These are phyloP conservation scores for Puccinellia tenuiflora DNA, from an alignment of 176 grass and related monocot species.

Conservation along the genomic window DNA sequence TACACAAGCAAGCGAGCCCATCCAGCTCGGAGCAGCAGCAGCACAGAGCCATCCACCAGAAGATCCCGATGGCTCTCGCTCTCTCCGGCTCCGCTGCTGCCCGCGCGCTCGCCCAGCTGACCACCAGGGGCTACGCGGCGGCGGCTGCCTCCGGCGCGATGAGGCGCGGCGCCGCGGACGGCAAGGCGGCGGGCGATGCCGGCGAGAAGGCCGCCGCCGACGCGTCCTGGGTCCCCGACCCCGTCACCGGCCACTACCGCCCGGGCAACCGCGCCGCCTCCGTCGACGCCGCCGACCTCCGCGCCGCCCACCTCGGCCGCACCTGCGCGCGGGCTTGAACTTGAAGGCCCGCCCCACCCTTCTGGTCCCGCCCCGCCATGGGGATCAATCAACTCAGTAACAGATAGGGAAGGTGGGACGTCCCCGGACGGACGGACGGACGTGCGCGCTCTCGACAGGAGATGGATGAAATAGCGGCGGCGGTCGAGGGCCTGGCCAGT, in stretches of 20 bases:
- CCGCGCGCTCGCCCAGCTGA: constrained; percentile 18
- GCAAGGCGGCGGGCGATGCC: constrained; percentile 2
- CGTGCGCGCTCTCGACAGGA: not conserved
- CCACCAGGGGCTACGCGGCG: constrained; percentile 43
- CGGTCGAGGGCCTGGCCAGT: not conserved
- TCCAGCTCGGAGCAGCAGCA: too few species aligned
- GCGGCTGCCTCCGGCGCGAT: constrained; percentile 28
- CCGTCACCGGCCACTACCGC: constrained; percentile 68
- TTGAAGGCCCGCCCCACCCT: not conserved
- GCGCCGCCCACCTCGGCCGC: constrained; percentile 44
- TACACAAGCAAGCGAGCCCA: too few species aligned
- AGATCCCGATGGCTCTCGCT: constrained; percentile 56
- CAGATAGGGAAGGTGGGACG: not conserved
- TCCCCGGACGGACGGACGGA: too few species aligned
- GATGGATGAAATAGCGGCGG: not conserved
- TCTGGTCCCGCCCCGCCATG: not conserved
- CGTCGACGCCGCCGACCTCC: constrained; percentile 65
- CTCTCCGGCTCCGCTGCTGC: constrained; percentile 30
- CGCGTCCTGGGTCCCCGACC: constrained; percentile 58
- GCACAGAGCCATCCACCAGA: not conserved
- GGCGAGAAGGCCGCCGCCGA: constrained; percentile 28
- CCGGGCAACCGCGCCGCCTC: constrained; percentile 31
- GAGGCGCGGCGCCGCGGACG: constrained; percentile 29
- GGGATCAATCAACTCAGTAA: not conserved
- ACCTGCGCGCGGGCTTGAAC: constrained; percentile 25